These are phyloP conservation scores for Cryoendolithus antarcticus DNA, from an alignment of 2,329 filamentous ascomycete genomes.

Conservation along the genomic window DNA sequence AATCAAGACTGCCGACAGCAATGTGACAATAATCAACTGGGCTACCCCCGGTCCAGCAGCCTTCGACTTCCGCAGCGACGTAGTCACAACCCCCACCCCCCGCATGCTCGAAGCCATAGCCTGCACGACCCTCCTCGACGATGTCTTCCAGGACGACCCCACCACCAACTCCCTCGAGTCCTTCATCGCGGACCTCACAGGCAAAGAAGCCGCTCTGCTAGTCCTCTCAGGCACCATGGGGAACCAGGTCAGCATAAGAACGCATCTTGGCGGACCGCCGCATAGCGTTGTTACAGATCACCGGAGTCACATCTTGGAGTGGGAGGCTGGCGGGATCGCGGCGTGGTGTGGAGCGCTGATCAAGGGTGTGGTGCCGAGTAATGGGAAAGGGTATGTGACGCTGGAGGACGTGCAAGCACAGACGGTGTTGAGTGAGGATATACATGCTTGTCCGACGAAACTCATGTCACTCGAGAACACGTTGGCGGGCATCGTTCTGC, in stretches of 20 bases:
- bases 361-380: slow-evolving; percentile 53
- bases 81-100: slow-evolving; percentile 61
- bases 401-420: slow-evolving; percentile 62
- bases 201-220: slow-evolving; percentile 65
- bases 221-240: slow-evolving; percentile 90
- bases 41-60: slow-evolving; percentile 38
- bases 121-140: slow-evolving; percentile 64
- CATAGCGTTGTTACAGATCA: slow-evolving; percentile 69
- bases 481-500: slow-evolving; percentile 65
- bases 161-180: slow-evolving; percentile 66
- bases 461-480: slow-evolving; percentile 83
- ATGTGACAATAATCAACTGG: slow-evolving; percentile 23
- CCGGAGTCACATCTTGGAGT: slow-evolving; percentile 62
- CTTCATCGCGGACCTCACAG: slow-evolving; percentile 59
- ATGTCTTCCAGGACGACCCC: slow-evolving; percentile 69
- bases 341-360: slow-evolving; percentile 59
- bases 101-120: slow-evolving; percentile 74
- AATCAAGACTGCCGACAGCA: slow-evolving; percentile 8
- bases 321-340: slow-evolving; percentile 58
- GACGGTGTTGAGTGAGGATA: slow-evolving; percentile 53
- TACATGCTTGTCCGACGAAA: slow-evolving; percentile 67
- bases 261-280: slow-evolving; percentile 67
- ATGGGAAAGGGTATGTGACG: slow-evolving; percentile 56
- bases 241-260: slow-evolving; percentile 72
- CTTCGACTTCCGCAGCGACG: slow-evolving; percentile 49